Base-by-base conservation (phyloP, 2,329 filamentous ascomycete genomes). In the Lanzia echinophila region DNA sequence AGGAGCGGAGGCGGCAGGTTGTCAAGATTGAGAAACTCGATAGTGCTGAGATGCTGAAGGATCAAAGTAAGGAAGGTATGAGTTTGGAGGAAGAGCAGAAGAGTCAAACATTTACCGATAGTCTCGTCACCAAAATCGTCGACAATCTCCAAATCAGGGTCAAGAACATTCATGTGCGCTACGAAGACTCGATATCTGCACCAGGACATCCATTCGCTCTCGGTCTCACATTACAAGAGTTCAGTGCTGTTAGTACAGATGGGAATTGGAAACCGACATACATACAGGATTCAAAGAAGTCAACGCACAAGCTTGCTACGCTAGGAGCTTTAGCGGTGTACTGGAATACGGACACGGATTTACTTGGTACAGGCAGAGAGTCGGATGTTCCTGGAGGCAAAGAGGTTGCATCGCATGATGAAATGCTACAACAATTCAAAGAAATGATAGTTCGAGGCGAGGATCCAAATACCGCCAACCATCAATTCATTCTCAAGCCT, bases 21-120 rank as follows among this genome's bases (percentile, higher is more conserved):
- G 80, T 99, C 66, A 99, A 99, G 75, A 95, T 99, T 83, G 94
- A 99, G 72, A 96, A 96, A 72, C 80, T 99, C 6, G 94, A 99
- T 69, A 95, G 90, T 62, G 94, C 94, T 1, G 94, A 99, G 72
- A 75, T 99, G 60, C 75, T 99, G 60, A 95, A 95, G 70, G 92
- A 97, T 67, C 82, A 88, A 50, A 95, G 87, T 58, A 84, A 86
- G n/a, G 92, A 96, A 69, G 91, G 92, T 44, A 85, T 97, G 78
- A 95, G 88, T 66, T 84, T 86, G 61, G 94, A 99, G 69, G 94
- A 99, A 69, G 89, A 97, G 70, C 87, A 96, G 71, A 95, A 95
- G 73, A 96, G 88, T 69, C 92, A 99, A 75, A 96, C 90, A 71
- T 99, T 99, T 67, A 96, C 91, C 3, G 86, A 95, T 63, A 97